Base-by-base conservation (phyloP, 768 basidiomycete genomes). In the Tylopilus sp. region DNA sequence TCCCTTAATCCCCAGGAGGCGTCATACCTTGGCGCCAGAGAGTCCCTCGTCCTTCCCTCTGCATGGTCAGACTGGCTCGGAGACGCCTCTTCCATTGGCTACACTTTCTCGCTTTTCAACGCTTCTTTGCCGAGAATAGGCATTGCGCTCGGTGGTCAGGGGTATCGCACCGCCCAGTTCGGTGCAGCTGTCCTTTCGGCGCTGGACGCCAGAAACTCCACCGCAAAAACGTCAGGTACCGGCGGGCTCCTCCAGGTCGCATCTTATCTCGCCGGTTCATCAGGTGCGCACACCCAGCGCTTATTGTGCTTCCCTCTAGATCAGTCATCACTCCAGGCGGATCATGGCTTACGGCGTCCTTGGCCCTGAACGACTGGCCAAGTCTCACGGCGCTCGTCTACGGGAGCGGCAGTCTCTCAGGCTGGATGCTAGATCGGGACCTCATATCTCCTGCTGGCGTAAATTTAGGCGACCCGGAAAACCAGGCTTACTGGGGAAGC, bases 201-300 rank as follows among this genome's bases (percentile, higher is more conserved):
- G 1, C 65, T 87, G 41, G 86, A 90, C 69, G 77, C 78, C 22
- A 71, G 84, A 35, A 87, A 88, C 50, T 64, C 66, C 2, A 76
- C 82, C 15, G 73, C 83, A 23, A 81, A 80, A 57, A 64, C 70
- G 2, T 73, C 70, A 3, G 85, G 85, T 6, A 83, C 84, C 0
- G 86, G 86, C 3, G 86, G 85, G 3, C 71, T 89, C 13, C 68
- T 86, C 43, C 87, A 88, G 62, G 81, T 85, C n/a, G 68, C 81
- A 5, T 82, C 81, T 3, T 91, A 90, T 69, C 71, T 86, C 38
- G 68, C 81, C 10, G 86, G 80, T 1, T 72, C 89, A 9, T 86
- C 84, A 52, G 84, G 83, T 83, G 51, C 42, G 18, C 9, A 13
- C 40, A 6, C 25, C 1, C 28, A 17, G 4, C n/a, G 12, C 13